Evolutionary conservation across 1,284 basidiomycete species (phyloP).

Genomic region (Rhodotorula sp.): DNA sequence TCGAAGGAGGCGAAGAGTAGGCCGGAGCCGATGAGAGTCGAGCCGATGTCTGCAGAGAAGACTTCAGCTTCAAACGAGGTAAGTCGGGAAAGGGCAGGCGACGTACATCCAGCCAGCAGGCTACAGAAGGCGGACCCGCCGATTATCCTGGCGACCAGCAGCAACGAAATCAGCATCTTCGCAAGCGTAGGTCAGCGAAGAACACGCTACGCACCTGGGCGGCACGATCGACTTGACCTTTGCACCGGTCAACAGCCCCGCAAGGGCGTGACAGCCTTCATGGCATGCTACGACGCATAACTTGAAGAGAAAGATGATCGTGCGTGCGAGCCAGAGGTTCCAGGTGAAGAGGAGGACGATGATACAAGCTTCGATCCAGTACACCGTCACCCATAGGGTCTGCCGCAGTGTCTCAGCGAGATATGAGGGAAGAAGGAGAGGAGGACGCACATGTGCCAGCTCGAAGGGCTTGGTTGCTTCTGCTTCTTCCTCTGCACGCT

Average conservation of each 20-base stretch:
- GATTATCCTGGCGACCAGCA: constrained; percentile 8
- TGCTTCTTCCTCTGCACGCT: background rate
- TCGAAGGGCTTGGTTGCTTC: background rate
- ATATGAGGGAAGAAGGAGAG: too few species aligned
- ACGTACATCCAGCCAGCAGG: constrained; percentile 27
- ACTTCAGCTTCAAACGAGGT: too few species aligned
- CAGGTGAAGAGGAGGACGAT: constrained; percentile 20
- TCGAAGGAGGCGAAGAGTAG: constrained; percentile 34
- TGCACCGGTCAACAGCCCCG: constrained; percentile 14
- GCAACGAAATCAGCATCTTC: background rate
- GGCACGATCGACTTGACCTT: constrained; percentile 15
- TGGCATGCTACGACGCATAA: constrained; percentile 6
- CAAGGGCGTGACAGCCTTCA: constrained; percentile 12
- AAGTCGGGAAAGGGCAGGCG: background rate
- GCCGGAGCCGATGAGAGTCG: constrained; percentile 20
- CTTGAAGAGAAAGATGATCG: constrained; percentile 30
- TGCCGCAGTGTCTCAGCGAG: background rate
- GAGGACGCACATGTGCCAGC: constrained; percentile 5
- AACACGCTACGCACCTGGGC: constrained; percentile 4
- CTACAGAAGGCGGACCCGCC: constrained; percentile 21
- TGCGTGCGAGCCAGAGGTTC: constrained; percentile 26
- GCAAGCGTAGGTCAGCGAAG: background rate
- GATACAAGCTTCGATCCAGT: constrained; percentile 20
- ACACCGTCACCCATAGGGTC: constrained; percentile 33
- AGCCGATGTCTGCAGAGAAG: constrained; percentile 24